These are phyloP conservation scores for Fusarium compactum DNA, from an alignment of 2,329 filamentous ascomycete species.

Conservation along the genomic window DNA sequence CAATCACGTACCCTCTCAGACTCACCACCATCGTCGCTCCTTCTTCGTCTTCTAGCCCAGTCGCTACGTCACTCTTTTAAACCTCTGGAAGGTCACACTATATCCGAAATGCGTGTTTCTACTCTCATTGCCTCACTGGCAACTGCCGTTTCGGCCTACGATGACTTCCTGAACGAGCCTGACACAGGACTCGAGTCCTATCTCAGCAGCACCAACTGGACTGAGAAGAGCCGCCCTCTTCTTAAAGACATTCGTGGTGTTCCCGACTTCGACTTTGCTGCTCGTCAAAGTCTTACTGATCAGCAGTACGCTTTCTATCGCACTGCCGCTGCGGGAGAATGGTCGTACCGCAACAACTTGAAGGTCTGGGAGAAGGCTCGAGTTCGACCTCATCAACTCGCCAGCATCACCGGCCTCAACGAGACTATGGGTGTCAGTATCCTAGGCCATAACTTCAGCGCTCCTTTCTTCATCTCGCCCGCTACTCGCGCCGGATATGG, in stretches of 20 bases:
- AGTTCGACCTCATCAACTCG: slow-evolving; percentile 54
- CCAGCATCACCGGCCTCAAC: slow-evolving; percentile 51
- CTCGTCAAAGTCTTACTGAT: slow-evolving; percentile 56
- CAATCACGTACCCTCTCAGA: background rate
- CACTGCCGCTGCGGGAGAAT: slow-evolving; percentile 62
- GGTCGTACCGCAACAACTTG: slow-evolving; percentile 64
- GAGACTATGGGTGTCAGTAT: slow-evolving; percentile 56
- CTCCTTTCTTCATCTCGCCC: slow-evolving; percentile 63
- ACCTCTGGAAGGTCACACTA: slow-evolving; percentile 27
- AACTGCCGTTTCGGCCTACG: slow-evolving; percentile 47
- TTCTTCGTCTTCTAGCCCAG: slow-evolving; percentile 2
- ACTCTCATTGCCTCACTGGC: slow-evolving; percentile 37
- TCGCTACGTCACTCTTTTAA: slow-evolving; percentile 24
- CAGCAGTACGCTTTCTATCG: slow-evolving; percentile 63
- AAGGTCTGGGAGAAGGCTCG: slow-evolving; percentile 61
- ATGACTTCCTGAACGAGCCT: slow-evolving; percentile 52
- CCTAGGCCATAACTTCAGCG: slow-evolving; percentile 60
- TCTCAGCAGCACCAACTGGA: slow-evolving; percentile 48
- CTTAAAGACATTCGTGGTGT: slow-evolving; percentile 58
- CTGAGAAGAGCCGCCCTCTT: slow-evolving; percentile 52
- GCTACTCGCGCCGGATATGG: slow-evolving; percentile 59
- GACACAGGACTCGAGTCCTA: slow-evolving; percentile 52
- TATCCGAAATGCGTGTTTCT: slow-evolving; percentile 31
- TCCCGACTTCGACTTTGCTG: slow-evolving; percentile 64
- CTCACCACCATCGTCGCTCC: background rate